Evolutionary conservation across 179 eudicot genomes (phyloP), one percentile per base, ranked within the genome.

Genomic region (Heliamphora pulchella): DNA sequence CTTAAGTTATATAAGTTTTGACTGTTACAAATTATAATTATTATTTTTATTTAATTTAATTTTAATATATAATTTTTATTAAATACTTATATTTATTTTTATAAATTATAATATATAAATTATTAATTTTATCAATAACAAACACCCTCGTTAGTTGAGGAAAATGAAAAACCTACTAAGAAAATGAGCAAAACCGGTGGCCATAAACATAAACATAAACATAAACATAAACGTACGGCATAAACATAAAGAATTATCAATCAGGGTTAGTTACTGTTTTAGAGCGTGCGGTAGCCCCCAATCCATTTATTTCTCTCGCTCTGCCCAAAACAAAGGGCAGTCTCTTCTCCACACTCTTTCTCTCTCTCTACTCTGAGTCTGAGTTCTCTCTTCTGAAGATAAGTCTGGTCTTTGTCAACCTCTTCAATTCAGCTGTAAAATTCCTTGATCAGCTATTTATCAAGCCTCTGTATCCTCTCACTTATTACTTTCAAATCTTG

Each of bases 281-380:
- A 44, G 57, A 76, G 79, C 79, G 79, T 76, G 79, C 69, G 70
- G 10, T 55, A 76, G 15, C 79, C 31, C 39, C 14, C 20, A 2
- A 8, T 17, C 78, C 77, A 74, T 39, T 74, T 65, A 5, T 74
- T 1, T 55, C 11, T 54, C 65, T 11, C 41, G 39, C 76, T 18
- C 54, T 6, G 20, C 72, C 51, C 13, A 68, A 68, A 7, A 68
- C 47, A 43, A 68, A 20, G 18, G 57, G 57, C 10, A 71, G 48
- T 6, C 43, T 47, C 43, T 47, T 58, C 53, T 58, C 43, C 51
- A 5, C 48, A 15, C 64, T 31, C 77, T 8, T 14, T 14, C 51
- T 43, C 54, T 47, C 69, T 62, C 78, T 58, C 65, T 58, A 66
- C 13, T 15, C 2, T 53, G 14, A 18, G 3, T 4, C 47, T 54